A percentile compares a stretch with the other conserved stretches of the same genome.
These are phyloP conservation scores for Thielaviopsis ethacetica DNA, from an alignment of 2,329 filamentous ascomycete species.

Conservation along the genomic window DNA sequence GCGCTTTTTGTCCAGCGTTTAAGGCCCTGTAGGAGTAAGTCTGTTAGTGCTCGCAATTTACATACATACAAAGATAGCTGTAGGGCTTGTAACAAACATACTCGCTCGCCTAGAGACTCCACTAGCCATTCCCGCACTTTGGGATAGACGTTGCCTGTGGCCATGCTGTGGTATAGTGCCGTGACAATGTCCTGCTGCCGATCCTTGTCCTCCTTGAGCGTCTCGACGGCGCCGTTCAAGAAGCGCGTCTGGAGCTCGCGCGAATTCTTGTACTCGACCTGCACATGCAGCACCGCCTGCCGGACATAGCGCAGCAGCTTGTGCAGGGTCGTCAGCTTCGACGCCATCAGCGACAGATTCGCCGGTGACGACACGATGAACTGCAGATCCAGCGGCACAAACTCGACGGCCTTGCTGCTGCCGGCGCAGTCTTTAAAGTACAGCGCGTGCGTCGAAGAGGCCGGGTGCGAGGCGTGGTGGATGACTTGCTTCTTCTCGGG, in stretches of 20 bases:
- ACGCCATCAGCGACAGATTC: conserved; percentile 69
- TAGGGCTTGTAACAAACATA: no score
- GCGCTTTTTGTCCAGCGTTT: conserved; percentile 92
- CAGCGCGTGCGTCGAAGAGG: conserved; percentile 60
- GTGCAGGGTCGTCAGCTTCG: conserved; percentile 74
- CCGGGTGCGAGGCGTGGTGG: conserved; percentile 54
- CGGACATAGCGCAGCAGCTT: conserved; percentile 74
- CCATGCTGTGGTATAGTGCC: conserved; percentile 67
- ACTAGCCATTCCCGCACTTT: conserved; percentile 75
- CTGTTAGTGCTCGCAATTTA: conserved; percentile 2
- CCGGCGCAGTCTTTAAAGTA: conserved; percentile 30
- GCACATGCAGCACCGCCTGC: conserved; percentile 64
- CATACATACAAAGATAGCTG: no score
- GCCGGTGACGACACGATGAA: conserved; percentile 66
- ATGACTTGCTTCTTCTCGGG: conserved; percentile 22
- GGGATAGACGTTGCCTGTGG: conserved; percentile 64
- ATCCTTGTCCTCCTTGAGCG: conserved; percentile 58
- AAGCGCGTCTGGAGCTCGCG: conserved; percentile 68
- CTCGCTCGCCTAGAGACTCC: conserved; percentile 64
- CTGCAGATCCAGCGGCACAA: conserved; percentile 68
- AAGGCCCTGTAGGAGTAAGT: conserved; percentile 43
- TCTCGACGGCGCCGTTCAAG: conserved; percentile 31
- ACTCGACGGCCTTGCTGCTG: conserved; percentile 28
- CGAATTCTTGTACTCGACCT: conserved; percentile 67
- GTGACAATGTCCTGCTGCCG: conserved; percentile 47